A percentile compares a stretch with the other conserved stretches of the same genome.
Evolutionary conservation across 2,329 filamentous ascomycete genomes (phyloP).

Genomic region (Arthrobotrys iridis): DNA sequence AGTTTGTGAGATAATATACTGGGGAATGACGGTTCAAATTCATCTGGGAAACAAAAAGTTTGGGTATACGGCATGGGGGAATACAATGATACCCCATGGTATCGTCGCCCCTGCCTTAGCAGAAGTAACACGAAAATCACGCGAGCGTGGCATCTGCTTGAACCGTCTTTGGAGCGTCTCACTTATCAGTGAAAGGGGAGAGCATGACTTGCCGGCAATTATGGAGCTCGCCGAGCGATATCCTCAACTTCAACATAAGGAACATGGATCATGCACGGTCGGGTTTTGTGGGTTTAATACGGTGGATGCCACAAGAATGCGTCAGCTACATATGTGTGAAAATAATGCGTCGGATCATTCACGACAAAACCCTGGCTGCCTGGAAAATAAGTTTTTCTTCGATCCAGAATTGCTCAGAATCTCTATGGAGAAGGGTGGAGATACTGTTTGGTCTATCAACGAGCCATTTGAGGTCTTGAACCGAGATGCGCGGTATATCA

Average conservation of each 20-base stretch:
- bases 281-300: conserved; percentile 16
- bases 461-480: conserved; percentile 24
- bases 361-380: not conserved
- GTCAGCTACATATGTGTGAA: conserved; percentile 28
- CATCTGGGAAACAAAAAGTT: not conserved
- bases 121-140: conserved; percentile 4
- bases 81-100: conserved; percentile 35
- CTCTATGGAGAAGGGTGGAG: conserved; percentile 8
- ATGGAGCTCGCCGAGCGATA: conserved; percentile 20
- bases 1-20: conserved; percentile 25
- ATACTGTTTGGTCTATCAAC: conserved; percentile 26
- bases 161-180: conserved; percentile 24
- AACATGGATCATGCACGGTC: conserved; percentile 21
- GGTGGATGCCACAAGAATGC: conserved; percentile 22
- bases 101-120: conserved; percentile 6
- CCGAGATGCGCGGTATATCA: conserved; percentile 45
- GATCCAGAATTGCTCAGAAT: not conserved
- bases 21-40: conserved; percentile 5
- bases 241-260: conserved; percentile 1
- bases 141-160: conserved; percentile 17
- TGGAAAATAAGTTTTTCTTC: conserved; percentile 14
- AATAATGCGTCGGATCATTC: not conserved
- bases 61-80: conserved; percentile 1
- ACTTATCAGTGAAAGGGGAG: conserved; percentile 14
- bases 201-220: conserved; percentile 30